phyloP scores from a whole-genome alignment of 768 basidiomycete genomes.

The Tubosaeta sp. region DNA sequence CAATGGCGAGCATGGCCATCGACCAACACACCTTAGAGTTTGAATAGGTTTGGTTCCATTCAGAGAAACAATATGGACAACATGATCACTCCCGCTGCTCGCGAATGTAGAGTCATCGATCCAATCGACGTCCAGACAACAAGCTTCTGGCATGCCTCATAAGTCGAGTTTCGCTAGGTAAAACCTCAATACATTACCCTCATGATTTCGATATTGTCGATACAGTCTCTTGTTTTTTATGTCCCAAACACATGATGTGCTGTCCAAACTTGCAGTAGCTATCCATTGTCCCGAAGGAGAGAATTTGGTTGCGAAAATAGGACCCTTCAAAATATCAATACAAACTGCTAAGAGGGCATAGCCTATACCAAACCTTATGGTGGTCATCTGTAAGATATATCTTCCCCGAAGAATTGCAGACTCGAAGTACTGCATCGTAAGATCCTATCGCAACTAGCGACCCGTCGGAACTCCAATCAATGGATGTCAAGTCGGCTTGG shows the following conservation, averaged over 20 bases:
- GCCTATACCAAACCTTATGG: conserved; percentile 51
- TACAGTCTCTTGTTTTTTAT: conserved; percentile 55
- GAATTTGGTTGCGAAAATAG: conserved; percentile 76
- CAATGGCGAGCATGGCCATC: background rate
- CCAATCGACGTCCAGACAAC: conserved; percentile 83
- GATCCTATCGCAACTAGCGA: conserved; percentile 73
- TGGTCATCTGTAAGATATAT: conserved; percentile 58
- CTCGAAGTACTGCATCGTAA: conserved; percentile 67
- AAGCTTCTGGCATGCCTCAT: conserved; percentile 42
- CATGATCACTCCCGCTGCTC: conserved; percentile 67
- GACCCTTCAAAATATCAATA: conserved; percentile 49
- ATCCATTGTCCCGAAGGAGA: conserved; percentile 72
- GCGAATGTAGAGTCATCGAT: conserved; percentile 65
- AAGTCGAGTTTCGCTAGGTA: background rate
- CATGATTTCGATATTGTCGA: conserved; percentile 62
- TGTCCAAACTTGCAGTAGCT: conserved; percentile 73
- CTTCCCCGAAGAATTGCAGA: conserved; percentile 59
- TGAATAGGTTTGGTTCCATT: conserved; percentile 51
- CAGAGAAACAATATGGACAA: conserved; percentile 58
- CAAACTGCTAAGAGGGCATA: background rate
- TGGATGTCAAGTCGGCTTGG: conserved; percentile 63
- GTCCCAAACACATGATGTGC: conserved; percentile 77
- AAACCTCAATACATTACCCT: conserved; percentile 40
- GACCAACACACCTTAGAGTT: conserved; percentile 52
- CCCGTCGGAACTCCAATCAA: conserved; percentile 77